Conservation (phyloP, 2,329 filamentous ascomycete species). For the Colletotrichum tofieldiae region DNA sequence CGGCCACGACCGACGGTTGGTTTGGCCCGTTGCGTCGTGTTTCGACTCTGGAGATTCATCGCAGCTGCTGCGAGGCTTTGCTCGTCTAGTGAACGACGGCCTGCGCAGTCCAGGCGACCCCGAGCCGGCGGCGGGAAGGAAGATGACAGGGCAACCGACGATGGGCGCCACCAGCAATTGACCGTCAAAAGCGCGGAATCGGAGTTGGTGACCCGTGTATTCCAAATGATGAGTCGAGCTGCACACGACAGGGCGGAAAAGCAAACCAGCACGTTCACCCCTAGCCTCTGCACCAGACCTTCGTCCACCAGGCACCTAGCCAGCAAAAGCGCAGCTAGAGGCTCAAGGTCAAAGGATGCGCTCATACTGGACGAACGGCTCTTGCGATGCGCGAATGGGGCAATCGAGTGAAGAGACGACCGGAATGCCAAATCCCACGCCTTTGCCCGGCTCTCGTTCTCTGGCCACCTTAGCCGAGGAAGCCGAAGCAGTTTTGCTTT, state of each 20-base stretch:
- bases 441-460: neutral
- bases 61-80: neutral
- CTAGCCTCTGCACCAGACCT: neutral
- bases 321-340: neutral
- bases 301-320: neutral
- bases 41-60: neutral
- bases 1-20: neutral
- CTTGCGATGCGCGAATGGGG: neutral
- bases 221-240: neutral
- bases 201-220: neutral
- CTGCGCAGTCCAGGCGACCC: neutral
- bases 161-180: neutral
- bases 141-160: neutral
- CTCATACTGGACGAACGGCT: neutral
- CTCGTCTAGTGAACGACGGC: neutral
- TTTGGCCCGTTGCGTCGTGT: neutral
- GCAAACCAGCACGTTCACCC: neutral
- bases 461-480: slow-evolving; percentile 12
- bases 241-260: neutral
- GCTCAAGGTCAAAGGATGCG: too few species aligned
- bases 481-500: neutral
- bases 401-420: neutral
- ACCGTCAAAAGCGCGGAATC: neutral
- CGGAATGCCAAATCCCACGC: neutral
- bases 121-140: slow-evolving; percentile 24